Percentiles rank a stretch among this genome's conserved stretches.
phyloP scores from a whole-genome alignment of 441 rosid genomes.

The Pelargonium fulgidum region DNA sequence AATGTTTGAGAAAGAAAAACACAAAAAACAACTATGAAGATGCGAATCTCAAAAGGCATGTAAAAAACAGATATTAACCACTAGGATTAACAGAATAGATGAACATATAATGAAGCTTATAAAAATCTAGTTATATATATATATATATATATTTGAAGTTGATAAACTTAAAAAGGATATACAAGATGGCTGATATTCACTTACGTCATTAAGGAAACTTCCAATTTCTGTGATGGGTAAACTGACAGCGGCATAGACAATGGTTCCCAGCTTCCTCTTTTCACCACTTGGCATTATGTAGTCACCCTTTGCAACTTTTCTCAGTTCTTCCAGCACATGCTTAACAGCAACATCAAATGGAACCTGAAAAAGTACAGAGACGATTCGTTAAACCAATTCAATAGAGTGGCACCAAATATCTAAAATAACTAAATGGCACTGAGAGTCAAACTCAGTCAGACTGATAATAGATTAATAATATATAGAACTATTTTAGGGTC shows the following conservation, averaged over 20 bases:
- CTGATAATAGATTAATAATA: not conserved
- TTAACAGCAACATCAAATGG: conserved; percentile 68
- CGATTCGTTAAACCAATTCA: not conserved
- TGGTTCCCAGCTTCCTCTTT: conserved; percentile 60
- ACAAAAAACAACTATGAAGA: no score
- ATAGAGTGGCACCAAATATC: conserved; percentile 2
- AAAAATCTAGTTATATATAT: no score
- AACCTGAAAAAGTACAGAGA: conserved; percentile 37
- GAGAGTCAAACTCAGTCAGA: not conserved
- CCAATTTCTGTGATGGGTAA: conserved; percentile 50
- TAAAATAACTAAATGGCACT: not conserved
- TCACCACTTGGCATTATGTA: conserved; percentile 52
- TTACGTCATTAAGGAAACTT: conserved; percentile 56
- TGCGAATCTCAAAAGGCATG: no score
- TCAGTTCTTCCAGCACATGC: conserved; percentile 69
- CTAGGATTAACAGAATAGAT: no score
- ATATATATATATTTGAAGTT: not conserved
- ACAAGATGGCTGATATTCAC: conserved; percentile 14
- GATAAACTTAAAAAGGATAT: not conserved
- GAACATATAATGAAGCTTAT: no score
- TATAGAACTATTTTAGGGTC: not conserved
- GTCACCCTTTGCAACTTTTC: conserved; percentile 56
- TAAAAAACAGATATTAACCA: no score
- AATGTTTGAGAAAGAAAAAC: no score
- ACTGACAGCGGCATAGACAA: conserved; percentile 75